These are phyloP conservation scores for Orbilia quercus DNA, from an alignment of 2,329 filamentous ascomycete genomes.

Conservation along the genomic window DNA sequence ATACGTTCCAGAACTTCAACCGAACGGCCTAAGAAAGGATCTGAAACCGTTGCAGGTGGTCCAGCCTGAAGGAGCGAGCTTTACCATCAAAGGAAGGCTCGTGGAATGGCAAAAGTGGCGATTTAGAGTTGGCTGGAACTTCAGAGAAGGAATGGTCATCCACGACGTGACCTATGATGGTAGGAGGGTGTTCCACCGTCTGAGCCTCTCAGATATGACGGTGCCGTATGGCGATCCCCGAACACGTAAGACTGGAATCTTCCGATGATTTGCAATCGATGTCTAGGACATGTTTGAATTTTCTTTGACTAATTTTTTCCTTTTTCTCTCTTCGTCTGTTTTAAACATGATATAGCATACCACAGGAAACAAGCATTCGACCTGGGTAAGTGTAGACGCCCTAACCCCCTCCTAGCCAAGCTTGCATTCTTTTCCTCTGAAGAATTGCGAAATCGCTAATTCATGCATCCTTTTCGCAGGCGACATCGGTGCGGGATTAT, in stretches of 20 bases:
- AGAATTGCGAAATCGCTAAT: conserved; percentile 54
- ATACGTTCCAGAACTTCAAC: conserved; percentile 68
- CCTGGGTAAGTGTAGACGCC: conserved; percentile 62
- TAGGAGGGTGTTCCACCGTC: conserved; percentile 74
- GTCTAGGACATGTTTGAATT: conserved; percentile 38
- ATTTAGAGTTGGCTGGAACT: conserved; percentile 71
- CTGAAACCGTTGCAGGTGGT: conserved; percentile 78
- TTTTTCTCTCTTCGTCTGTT: conserved; percentile 15
- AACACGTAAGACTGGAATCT: conserved; percentile 32
- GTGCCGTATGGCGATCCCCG: conserved; percentile 74
- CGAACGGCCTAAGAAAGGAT: conserved; percentile 66
- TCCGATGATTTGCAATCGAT: conserved; percentile 29
- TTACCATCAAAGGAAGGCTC: conserved; percentile 68
- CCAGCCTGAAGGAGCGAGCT: conserved; percentile 77
- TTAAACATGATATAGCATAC: conserved; percentile 68
- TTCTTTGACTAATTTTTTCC: conserved; percentile 17
- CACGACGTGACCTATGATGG: conserved; percentile 74
- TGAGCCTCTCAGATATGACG: conserved; percentile 74
- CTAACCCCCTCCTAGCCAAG: background rate
- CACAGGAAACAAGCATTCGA: conserved; percentile 78
- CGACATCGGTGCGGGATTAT: conserved; percentile 70
- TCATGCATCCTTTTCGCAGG: conserved; percentile 60
- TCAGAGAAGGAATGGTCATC: conserved; percentile 73
- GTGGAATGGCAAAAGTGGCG: conserved; percentile 75
- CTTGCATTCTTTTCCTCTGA: background rate